Evolutionary conservation across 768 basidiomycete genomes (phyloP), one percentile per base, ranked within the genome.

Genomic region (Boletus subcaerulescens): DNA sequence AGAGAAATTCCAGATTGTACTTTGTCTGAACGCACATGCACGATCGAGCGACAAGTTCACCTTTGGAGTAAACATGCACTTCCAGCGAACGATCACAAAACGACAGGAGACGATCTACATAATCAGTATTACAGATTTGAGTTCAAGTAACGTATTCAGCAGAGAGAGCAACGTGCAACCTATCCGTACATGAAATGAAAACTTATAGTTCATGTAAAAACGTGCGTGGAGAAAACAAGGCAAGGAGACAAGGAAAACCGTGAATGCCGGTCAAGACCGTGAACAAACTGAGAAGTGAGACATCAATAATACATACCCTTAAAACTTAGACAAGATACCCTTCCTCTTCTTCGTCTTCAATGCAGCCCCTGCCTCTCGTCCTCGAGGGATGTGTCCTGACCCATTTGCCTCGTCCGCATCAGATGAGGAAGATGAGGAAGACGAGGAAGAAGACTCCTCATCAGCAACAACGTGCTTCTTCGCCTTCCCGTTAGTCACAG

Each of bases 341-440:
- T 52, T 68, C 56, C 51, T 65, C 65, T 63, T 66, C 63, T 64
- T 74, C 56, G 58, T 58, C 43, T 60, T 48, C 50, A 67, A 39
- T 22, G 29, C 50, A n/a, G 62, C 68, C 2, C 84, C 85, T 38
- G 87, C 87, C 54, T 76, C 73, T 52, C 82, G 76, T 12, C 74
- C 74, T 57, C 69, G 74, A 31, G 87, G 87, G 53, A 89, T 87
- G 66, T 88, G 87, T n/a, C 79, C 61, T 17, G 70, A 68, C 31
- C 55, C 58, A n/a, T 48, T 57, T 1, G 35, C 67, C 35, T 61
- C 78, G 0, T 76, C 75, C 1, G 63, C 63, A 18, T 72, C 74
- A 10, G 71, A 71, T 38, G 78, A 78, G 5, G 80, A 78, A 26
- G 26, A 26, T 26, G 26, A 26, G 9, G 67, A 65, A 10, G 71